phyloP scores from a whole-genome alignment of 2,329 filamentous ascomycete species.

The Rhinocladiella mackenziei region DNA sequence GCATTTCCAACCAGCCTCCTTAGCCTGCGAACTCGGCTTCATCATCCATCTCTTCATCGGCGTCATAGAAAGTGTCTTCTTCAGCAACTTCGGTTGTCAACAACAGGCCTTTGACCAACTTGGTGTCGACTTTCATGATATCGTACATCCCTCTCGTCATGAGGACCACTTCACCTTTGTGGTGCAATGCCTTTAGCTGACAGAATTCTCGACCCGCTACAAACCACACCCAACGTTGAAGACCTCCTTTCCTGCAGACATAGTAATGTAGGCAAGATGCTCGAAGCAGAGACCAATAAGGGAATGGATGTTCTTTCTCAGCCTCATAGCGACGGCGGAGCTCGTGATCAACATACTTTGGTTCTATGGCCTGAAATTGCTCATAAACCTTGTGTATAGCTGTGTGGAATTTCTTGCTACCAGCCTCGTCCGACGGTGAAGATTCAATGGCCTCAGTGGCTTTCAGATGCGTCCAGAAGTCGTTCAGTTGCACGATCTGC shows the following conservation, averaged over 20 bases:
- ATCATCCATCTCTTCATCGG: constrained; percentile 11
- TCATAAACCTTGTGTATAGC: constrained; percentile 33
- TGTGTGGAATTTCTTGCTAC: constrained; percentile 22
- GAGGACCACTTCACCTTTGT: constrained; percentile 2
- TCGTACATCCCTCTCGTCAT: constrained; percentile 11
- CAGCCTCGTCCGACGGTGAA: constrained; percentile 10
- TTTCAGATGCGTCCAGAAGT: neutral
- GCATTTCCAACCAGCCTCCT: too few relatives aligned
- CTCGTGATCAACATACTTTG: constrained; percentile 34
- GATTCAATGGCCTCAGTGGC: neutral
- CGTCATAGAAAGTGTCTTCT: neutral
- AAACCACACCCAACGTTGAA: constrained; percentile 19
- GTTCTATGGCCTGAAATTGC: constrained; percentile 32
- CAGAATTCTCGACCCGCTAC: constrained; percentile 30
- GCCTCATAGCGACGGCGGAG: constrained; percentile 32
- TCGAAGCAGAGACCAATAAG: constrained; percentile 33
- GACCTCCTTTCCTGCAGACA: neutral
- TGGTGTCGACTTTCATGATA: constrained; percentile 20
- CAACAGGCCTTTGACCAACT: constrained; percentile 12
- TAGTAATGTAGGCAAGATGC: constrained; percentile 39
- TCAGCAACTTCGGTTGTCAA: constrained; percentile 1
- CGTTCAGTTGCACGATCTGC: constrained; percentile 25
- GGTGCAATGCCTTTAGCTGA: constrained; percentile 30
- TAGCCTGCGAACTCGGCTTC: constrained; percentile 5
- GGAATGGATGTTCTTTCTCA: constrained; percentile 32